phyloP scores from a whole-genome alignment of 2,329 filamentous ascomycete genomes.

The Fusarium mangiferae region DNA sequence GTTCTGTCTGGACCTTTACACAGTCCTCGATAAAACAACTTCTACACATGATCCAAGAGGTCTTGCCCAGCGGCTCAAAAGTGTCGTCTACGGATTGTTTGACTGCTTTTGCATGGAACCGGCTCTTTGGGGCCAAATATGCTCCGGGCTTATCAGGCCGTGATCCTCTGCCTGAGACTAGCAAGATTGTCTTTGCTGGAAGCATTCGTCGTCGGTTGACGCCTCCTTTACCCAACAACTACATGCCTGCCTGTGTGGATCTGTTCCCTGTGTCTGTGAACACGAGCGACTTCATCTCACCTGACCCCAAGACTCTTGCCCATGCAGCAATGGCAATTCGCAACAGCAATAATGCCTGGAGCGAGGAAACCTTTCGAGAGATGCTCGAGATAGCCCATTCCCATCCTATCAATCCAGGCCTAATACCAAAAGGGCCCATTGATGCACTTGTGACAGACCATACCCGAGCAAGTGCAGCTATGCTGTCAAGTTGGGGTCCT shows the following conservation, averaged over 20 bases:
- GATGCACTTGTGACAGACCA: constrained; percentile 8
- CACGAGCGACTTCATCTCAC: background rate
- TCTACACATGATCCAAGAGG: background rate
- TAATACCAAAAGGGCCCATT: constrained; percentile 5
- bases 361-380: background rate
- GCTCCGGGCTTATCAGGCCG: background rate
- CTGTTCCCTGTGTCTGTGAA: background rate
- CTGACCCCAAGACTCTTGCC: background rate
- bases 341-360: constrained; percentile 8
- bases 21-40: background rate
- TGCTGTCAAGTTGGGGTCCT: constrained; percentile 16
- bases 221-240: background rate
- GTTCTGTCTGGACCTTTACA: constrained; percentile 6
- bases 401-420: constrained; percentile 1
- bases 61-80: background rate
- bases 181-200: constrained; percentile 8
- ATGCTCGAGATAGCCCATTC: constrained; percentile 8
- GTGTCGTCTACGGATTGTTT: constrained; percentile 6
- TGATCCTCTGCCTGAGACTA: background rate
- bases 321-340: background rate
- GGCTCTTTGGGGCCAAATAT: background rate
- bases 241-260: constrained; percentile 9
- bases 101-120: constrained; percentile 6
- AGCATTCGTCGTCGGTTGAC: constrained; percentile 6
- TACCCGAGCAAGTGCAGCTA: background rate